Base-by-base conservation (phyloP, 176 grass and related monocot genomes). In the Pharus latifolius region DNA sequence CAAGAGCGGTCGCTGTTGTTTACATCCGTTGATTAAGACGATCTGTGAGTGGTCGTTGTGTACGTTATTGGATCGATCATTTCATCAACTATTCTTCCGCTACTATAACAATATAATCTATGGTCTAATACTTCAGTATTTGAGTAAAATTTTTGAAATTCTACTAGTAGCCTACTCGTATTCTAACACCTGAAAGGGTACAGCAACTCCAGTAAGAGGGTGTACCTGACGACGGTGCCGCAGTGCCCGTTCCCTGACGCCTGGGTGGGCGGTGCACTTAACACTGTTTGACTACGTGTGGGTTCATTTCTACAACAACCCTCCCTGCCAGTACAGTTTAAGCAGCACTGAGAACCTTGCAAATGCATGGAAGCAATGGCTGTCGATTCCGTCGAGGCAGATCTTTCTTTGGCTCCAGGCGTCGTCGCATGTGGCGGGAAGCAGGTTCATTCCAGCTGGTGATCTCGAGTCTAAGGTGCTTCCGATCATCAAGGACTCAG, bases 331-430 rank as follows among this genome's bases (percentile, higher is more conserved):
- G 57, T 83, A 83, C 49, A 38, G 6, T n/a, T 48, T 65, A 3
- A 56, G 44, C 2, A 69, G 64, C 29, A 64, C 34, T 2, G 28
- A 25, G 24, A 65, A 79, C n/a, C 71, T 90, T 8, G 26, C 41
- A 1, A 49, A 75, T 26, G 69, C 78, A 14, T 90, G 82, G 82
- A 81, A 82, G 33, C 78, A 90, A 13, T 90, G 87, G 87, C 8
- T 75, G 6, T 29, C 74, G 0, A 51, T 85, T 22, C 82, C 74
- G 1, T 68, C 82, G 0, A 70, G 52, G 63, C 32, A 85, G 27
- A 74, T 85, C 45, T 82, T 90, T 19, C 74, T 90, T 7, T 82
- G 82, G 4, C 82, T 85, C 8, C 82, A 78, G 0, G 87, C 82
- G 1, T 80, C 87, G 0, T 74, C 82, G 12, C 13, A 90, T 34